Evolutionary conservation across 2,329 filamentous ascomycete genomes (phyloP), one percentile per base, ranked within the genome.

Genomic region (Chaetomiaceae sp.): DNA sequence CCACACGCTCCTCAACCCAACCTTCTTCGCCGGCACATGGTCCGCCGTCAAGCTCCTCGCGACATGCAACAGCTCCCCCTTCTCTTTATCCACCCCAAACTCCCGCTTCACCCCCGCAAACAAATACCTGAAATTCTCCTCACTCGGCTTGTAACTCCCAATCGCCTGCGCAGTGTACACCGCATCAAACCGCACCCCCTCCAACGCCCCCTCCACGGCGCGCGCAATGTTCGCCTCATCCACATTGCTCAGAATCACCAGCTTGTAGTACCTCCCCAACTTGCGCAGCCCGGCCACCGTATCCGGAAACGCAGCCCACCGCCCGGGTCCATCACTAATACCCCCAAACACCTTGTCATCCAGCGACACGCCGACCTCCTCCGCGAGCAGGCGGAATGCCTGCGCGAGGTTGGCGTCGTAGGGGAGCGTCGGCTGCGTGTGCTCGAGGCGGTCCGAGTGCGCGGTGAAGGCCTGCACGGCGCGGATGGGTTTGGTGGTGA

Each of bases 101-200:
- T 78, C 72, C 3, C 62, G 56, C 56, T 74, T 51, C 15, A 77
- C 73, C 27, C 73, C 68, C 12, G 63, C 60, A 12, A 87, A 66
- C 64, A 88, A 67, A 58, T 84, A 83, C 46, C 76, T 69, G 54
- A 89, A 89, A 57, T 87, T 88, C 22, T 61, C 61, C 30, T 65
- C 60, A 50, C 76, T 67, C 0, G 86, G 86, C 67, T 89, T 89
- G 62, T 88, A 89, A 6, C 69, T 73, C 1, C 85, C 83, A 43
- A 88, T 78, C 36, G 84, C 76, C 63, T 88, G 70, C 2, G 85
- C 85, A 2, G 83, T 87, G 62, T 84, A 79, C 19, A 86, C 68
- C 11, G 74, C 72, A 56, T 85, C 82, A 57, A 88, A 73, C 8
- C 38, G 39, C 3, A 76, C 70, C 0, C 72, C 74, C 15, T 67